Evolutionary conservation across 257 asterid species (phyloP), one percentile per base, ranked within the genome.

Genomic region (Plantago elongata): DNA sequence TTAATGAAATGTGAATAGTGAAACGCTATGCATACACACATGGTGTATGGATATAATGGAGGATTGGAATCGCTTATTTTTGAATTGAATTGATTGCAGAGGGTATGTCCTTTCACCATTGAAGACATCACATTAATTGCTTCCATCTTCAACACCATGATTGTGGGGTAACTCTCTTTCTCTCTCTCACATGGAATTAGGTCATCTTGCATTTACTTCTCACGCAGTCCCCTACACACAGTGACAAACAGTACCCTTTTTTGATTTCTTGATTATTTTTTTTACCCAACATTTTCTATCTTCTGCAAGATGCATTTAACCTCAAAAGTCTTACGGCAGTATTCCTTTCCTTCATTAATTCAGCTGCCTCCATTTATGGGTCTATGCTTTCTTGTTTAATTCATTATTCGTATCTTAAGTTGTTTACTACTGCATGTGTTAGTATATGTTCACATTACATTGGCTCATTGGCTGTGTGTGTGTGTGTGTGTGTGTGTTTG

Each of bases 41-140:
- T 70, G 77, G 65, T 42, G 54, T 75, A 61, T 18, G 51, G 66
- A 64, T 45, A 16, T 60, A 10, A 51, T 55, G 29, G 47, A 51
- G 47, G 57, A 70, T 65, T 57, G 47, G 57, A 70, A 68, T 57
- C 12, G 66, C 9, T 54, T 43, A 42, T 14, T 51, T 14, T 55
- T 37, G 12, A 14, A 14, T 51, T 47, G 10, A 52, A 68, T 71
- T 74, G 46, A 78, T 71, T 74, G 80, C 73, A 67, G 66, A 60
- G 69, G 60, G 74, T 46, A 63, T 74, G 78, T 74, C 78, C 66
- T 79, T 73, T 76, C 85, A 74, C 82, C 68, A 71, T 76, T 74
- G 60, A 74, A 76, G 78, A 57, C 63, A 69, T 50, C 63, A 54
- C 73, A 71, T 71, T 79, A 15, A 79, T 73, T 79, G 80, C 82